Evolutionary conservation across 192 early-diverging fungal genomes (phyloP).

Genomic region (Lobosporangium transversale): DNA sequence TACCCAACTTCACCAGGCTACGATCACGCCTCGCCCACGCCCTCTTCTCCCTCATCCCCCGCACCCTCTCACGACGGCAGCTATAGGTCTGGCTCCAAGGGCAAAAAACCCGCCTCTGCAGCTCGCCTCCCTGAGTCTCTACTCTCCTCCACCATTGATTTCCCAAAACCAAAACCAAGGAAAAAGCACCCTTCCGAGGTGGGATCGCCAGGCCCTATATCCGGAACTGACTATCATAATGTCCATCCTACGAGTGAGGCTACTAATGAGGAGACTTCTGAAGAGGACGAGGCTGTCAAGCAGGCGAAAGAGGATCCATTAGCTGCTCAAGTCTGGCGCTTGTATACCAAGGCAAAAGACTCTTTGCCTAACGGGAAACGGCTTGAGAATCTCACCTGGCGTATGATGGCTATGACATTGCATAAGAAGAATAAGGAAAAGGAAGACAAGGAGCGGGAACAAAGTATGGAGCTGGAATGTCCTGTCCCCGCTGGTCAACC

Average conservation of each 20-base stretch:
- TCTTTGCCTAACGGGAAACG: conserved; percentile 78
- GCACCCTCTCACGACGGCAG: conserved; percentile 50
- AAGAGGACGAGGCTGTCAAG: conserved; percentile 46
- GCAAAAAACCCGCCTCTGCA: conserved; percentile 33
- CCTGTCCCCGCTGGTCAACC: conserved; percentile 38
- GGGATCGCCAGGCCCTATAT: conserved; percentile 40
- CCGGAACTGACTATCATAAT: conserved; percentile 5
- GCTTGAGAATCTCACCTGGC: conserved; percentile 86
- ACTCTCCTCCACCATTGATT: conserved; percentile 50
- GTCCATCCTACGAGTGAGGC: conserved; percentile 1
- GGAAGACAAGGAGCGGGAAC: conserved; percentile 31
- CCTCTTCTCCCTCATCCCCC: conserved; percentile 48
- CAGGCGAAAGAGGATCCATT: conserved; percentile 61
- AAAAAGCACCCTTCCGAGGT: conserved; percentile 43
- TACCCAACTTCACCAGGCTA: conserved; percentile 45
- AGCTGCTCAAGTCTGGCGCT: conserved; percentile 73
- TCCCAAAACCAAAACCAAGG: conserved; percentile 52
- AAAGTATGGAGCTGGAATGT: conserved; percentile 36
- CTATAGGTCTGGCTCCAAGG: conserved; percentile 36
- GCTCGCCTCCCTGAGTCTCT: conserved; percentile 44
- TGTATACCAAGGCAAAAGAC: conserved; percentile 84
- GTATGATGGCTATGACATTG: conserved; percentile 76
- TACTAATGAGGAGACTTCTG: conserved; percentile 30
- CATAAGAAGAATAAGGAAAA: conserved; percentile 53
- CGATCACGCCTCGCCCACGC: conserved; percentile 46